Evolutionary conservation across 371 early-diverging fungal genomes (phyloP).

Genomic region (Saksenaea oblongispora): DNA sequence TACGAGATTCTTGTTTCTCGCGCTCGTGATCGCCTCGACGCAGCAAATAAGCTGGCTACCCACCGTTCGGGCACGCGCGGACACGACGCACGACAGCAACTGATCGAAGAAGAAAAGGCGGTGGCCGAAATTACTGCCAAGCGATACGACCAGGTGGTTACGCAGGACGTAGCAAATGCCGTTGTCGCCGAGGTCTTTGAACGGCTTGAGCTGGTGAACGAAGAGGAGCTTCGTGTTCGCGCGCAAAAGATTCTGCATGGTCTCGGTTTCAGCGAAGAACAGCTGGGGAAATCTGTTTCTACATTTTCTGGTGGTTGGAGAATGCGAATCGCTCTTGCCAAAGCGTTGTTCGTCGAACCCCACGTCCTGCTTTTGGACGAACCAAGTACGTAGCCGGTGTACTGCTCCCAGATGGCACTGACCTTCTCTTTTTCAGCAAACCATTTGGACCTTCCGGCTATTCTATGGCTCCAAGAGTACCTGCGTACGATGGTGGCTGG

Average conservation of each 20-base stretch:
- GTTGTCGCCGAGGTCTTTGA: conserved; percentile 59
- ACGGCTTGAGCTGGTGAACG: conserved; percentile 42
- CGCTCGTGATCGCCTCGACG: conserved; percentile 41
- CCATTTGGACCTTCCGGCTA: conserved; percentile 81
- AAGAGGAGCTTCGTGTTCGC: conserved; percentile 54
- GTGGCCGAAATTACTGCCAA: conserved; percentile 31
- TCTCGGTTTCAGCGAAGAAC: conserved; percentile 59
- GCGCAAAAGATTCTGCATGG: conserved; percentile 64
- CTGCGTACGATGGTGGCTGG: conserved; percentile 45
- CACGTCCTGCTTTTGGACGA: conserved; percentile 90
- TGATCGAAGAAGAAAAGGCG: conserved; percentile 56
- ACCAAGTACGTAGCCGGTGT: conserved; percentile 53
- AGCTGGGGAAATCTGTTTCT: conserved; percentile 42
- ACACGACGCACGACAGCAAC: conserved; percentile 64
- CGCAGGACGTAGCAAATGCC: conserved; percentile 55
- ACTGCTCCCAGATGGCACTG: background rate
- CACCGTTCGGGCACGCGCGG: conserved; percentile 84
- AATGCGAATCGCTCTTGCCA: conserved; percentile 83
- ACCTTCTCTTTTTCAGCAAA: conserved; percentile 37
- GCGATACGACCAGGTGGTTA: conserved; percentile 43
- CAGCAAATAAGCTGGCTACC: conserved; percentile 66
- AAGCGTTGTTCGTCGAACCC: conserved; percentile 75
- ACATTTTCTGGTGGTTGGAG: conserved; percentile 90
- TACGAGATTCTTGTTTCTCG: conserved; percentile 33
- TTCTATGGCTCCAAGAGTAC: conserved; percentile 79